A percentile compares a stretch with the other conserved stretches of the same genome.
Evolutionary conservation across 75 land plant species (phyloP).

Genomic region (Pinus taeda): DNA sequence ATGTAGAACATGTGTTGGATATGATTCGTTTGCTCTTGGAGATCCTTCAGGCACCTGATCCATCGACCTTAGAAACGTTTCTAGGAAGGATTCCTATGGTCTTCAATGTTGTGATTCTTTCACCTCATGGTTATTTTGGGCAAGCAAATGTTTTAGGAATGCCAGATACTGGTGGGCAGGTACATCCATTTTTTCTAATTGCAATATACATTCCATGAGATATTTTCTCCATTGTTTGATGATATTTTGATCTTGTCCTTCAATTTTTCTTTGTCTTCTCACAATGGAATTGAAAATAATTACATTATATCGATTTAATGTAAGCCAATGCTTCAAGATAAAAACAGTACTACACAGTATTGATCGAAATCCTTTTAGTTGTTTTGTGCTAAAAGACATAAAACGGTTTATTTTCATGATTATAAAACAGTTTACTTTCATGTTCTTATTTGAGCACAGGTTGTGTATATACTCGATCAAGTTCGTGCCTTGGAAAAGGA

Average conservation of each 20-base stretch:
- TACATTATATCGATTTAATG: not conserved
- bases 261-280: too few species aligned
- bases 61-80: constrained; percentile 52
- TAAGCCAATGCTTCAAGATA: not conserved
- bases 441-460: constrained; percentile 20
- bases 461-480: constrained; percentile 83
- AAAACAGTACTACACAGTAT: not conserved
- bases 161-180: constrained; percentile 91
- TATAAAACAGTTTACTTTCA: not conserved
- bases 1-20: constrained; percentile 52
- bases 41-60: constrained; percentile 77
- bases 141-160: constrained; percentile 74
- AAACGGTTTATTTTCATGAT: not conserved
- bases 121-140: constrained; percentile 84
- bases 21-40: constrained; percentile 62
- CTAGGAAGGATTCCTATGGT: constrained; percentile 76
- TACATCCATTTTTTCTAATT: not conserved
- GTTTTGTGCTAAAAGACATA: not conserved
- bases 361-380: not conserved
- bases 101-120: constrained; percentile 68
- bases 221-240: not conserved
- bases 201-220: not conserved
- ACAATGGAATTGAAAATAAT: not conserved
- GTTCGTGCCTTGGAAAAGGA: constrained; percentile 72
- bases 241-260: not conserved